Percentiles rank a stretch among this genome's conserved stretches.
phyloP scores from a whole-genome alignment of 2,329 filamentous ascomycete species.

The Paraphoma sp. region DNA sequence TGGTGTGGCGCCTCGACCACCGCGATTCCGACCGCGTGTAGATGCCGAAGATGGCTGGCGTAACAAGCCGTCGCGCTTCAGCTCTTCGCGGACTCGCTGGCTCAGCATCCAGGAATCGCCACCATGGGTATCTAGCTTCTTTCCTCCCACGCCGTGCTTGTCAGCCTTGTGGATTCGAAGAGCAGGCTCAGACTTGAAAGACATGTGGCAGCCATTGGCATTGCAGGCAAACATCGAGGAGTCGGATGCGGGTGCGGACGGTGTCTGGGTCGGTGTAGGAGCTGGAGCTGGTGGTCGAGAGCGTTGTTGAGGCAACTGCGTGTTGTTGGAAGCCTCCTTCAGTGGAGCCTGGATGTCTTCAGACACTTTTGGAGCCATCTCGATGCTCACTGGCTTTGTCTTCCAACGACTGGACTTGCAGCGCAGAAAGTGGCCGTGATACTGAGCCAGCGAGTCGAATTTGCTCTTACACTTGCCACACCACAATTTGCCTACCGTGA shows the following conservation, averaged over 20 bases:
- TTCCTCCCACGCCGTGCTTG: slow-evolving; percentile 30
- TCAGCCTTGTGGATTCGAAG: slow-evolving; percentile 29
- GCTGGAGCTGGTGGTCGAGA: background rate
- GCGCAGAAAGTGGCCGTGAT: slow-evolving; percentile 28
- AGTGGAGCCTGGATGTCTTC: background rate
- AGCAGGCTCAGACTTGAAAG: slow-evolving; percentile 26
- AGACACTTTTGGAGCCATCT: background rate
- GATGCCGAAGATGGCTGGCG: background rate
- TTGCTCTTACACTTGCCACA: slow-evolving; percentile 30
- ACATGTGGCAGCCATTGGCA: slow-evolving; percentile 15
- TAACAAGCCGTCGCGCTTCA: slow-evolving; percentile 17
- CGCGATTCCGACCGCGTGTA: background rate
- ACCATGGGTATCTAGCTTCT: slow-evolving; percentile 23
- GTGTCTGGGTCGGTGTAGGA: background rate
- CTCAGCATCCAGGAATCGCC: slow-evolving; percentile 31
- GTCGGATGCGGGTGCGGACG: background rate
- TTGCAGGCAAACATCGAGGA: slow-evolving; percentile 14
- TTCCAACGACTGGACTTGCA: slow-evolving; percentile 14
- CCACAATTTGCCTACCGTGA: slow-evolving; percentile 6
- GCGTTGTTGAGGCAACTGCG: background rate
- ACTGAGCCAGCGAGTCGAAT: slow-evolving; percentile 21
- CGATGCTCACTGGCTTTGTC: background rate
- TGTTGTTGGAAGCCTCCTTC: background rate
- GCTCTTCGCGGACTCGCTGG: slow-evolving; percentile 19
- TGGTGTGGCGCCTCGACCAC: background rate